Base-by-base conservation (phyloP, 768 basidiomycete species). In the Kwoniella europaea region DNA sequence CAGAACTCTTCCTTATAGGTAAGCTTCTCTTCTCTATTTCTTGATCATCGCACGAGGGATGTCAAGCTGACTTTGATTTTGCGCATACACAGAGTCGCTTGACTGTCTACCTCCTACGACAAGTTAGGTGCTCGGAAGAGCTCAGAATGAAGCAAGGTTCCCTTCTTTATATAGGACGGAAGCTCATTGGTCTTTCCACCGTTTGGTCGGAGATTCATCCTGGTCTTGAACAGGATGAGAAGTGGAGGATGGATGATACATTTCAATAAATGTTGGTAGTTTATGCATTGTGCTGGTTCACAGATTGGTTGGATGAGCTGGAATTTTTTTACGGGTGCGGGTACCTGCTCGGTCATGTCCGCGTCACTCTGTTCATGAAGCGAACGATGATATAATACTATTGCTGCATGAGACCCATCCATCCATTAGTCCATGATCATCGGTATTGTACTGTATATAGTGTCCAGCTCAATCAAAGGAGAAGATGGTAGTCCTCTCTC, bases 241-340 rank as follows among this genome's bases (percentile, higher is more conserved):
- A 55, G 35, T 18, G 63, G 65, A 71, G 70, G 70, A 50, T 71
- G 58, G 58, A 22, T 59, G 70, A 61, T 67, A 71, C 70, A 71
- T 22, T 4, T 44, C 43, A 27, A 35, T 46, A 46, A 13, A 50
- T 35, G 35, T 35, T 16, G 15, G 46, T 50, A 18, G 1, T 5
- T 15, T 16, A 50, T 13, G 13, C 46, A 15, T 50, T 16, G 46
- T 50, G 46, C 12, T 50, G 46, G 12, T 63, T 35, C 42, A 3
- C 10, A 46, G n/a, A 22, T 27, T 35, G 35, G 7, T 35, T 35
- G 35, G 35, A 35, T 35, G 35, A 35, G 35, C 35, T 35, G 35
- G 35, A 9, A 35, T 7, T 35, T 35, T 35, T 35, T 6, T 35
- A 35, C 35, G 35, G 35, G 35, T 35, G 20, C 13, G 63, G 20